Evolutionary conservation across 2,329 filamentous ascomycete species (phyloP).

Genomic region (Cladophialophora carrionii): DNA sequence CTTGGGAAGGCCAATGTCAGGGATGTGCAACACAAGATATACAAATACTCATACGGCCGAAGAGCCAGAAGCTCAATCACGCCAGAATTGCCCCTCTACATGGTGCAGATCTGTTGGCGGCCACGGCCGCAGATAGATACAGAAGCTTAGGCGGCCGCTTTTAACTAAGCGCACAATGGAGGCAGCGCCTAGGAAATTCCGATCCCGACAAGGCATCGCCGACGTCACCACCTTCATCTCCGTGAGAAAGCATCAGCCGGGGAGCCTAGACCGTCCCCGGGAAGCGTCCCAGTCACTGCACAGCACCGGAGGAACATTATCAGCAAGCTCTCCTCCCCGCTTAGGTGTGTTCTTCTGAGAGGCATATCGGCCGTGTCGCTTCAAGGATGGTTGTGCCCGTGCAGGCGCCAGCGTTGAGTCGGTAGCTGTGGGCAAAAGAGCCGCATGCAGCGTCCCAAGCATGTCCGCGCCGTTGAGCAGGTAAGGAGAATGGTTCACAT

Average conservation of each 20-base stretch:
- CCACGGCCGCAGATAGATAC: neutral
- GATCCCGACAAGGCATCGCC: neutral
- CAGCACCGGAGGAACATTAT: neutral
- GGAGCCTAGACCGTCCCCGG: slow-evolving; percentile 29
- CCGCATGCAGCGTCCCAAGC: slow-evolving; percentile 18
- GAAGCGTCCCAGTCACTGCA: neutral
- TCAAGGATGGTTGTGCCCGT: slow-evolving; percentile 14
- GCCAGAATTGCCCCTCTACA: slow-evolving; percentile 2
- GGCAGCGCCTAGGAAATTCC: neutral
- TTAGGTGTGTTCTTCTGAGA: slow-evolving; percentile 1
- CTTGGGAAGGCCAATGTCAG: slow-evolving; percentile 4
- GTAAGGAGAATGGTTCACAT: slow-evolving; percentile 5
- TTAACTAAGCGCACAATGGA: neutral
- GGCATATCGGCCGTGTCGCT: neutral
- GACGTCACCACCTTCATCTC: slow-evolving; percentile 2
- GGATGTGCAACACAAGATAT: neutral
- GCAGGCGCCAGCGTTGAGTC: neutral
- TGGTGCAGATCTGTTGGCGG: slow-evolving; percentile 3
- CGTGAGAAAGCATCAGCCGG: slow-evolving; percentile 11
- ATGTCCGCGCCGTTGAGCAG: slow-evolving; percentile 28
- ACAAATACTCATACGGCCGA: neutral
- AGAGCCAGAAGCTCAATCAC: slow-evolving; percentile 17
- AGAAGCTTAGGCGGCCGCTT: neutral
- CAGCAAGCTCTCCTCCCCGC: neutral
- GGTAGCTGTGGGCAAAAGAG: slow-evolving; percentile 14